Percentiles rank a stretch among this genome's conserved stretches.
These are phyloP conservation scores for Verticillium isaacii DNA, from an alignment of 2,329 filamentous ascomycete species.

Conservation along the genomic window DNA sequence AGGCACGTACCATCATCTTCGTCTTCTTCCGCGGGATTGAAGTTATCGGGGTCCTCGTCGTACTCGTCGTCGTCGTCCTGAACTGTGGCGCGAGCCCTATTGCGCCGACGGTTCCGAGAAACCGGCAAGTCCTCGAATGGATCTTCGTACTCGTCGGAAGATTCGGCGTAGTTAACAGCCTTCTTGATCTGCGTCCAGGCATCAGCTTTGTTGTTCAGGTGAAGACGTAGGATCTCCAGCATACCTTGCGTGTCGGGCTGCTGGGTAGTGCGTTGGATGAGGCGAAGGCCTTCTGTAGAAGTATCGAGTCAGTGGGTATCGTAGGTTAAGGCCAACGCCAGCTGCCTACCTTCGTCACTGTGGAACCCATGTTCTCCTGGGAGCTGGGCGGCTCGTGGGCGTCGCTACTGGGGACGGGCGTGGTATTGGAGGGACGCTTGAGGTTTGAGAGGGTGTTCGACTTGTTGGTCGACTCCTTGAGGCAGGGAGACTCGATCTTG, in stretches of 20 bases:
- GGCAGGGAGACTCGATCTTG: conserved; percentile 21
- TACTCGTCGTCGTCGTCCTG: conserved; percentile 67
- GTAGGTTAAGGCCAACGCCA: conserved; percentile 40
- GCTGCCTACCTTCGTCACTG: conserved; percentile 39
- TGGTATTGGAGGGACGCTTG: conserved; percentile 45
- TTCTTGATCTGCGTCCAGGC: conserved; percentile 42
- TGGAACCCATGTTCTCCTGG: conserved; percentile 54
- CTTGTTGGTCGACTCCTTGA: conserved; percentile 40
- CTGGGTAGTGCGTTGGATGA: conserved; percentile 43
- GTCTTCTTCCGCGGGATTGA: conserved; percentile 44
- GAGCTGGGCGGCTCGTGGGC: conserved; percentile 59
- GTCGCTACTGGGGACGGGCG: conserved; percentile 80
- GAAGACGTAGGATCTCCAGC: conserved; percentile 8
- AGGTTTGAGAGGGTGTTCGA: conserved; percentile 35
- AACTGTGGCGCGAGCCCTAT: conserved; percentile 51
- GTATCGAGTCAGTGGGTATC: conserved; percentile 33
- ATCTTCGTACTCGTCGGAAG: conserved; percentile 75
- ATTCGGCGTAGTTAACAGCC: conserved; percentile 76
- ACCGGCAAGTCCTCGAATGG: conserved; percentile 50
- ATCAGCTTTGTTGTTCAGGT: background rate
- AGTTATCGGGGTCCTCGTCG: conserved; percentile 60
- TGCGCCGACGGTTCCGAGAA: conserved; percentile 31
- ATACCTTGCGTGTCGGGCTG: conserved; percentile 78
- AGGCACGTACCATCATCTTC: conserved; percentile 53
- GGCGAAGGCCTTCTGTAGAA: conserved; percentile 34